A percentile compares a stretch with the other conserved stretches of the same genome.
phyloP scores from a whole-genome alignment of 2,329 filamentous ascomycete genomes.

The Trichophyton simii region DNA sequence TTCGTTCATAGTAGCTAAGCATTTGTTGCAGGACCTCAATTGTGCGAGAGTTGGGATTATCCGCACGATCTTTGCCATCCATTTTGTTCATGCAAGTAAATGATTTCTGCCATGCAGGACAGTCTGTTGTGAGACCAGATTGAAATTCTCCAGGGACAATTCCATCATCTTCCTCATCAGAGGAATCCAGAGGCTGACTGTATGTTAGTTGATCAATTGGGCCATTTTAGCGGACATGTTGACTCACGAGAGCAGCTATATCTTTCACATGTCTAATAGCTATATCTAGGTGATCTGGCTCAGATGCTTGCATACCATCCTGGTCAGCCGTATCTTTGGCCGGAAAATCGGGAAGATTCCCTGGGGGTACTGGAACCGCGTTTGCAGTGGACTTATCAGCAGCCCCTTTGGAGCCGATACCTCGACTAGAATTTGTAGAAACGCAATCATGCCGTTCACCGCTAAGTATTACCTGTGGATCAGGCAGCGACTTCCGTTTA shows the following conservation, averaged over 20 bases:
- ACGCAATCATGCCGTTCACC: neutral
- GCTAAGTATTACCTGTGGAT: neutral
- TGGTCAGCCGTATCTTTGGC: neutral
- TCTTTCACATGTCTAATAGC: slow-evolving; percentile 1
- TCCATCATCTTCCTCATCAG: slow-evolving; percentile 20
- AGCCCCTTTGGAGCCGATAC: neutral
- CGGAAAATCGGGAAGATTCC: neutral
- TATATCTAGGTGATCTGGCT: neutral
- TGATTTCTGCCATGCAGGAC: slow-evolving; percentile 26
- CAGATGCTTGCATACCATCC: neutral
- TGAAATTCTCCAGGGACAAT: neutral
- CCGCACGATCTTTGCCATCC: slow-evolving; percentile 29
- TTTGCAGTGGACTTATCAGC: neutral
- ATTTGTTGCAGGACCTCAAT: slow-evolving; percentile 69
- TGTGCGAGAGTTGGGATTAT: slow-evolving; percentile 61
- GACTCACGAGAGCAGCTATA: neutral
- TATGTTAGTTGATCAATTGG: neutral
- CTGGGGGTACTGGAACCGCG: neutral
- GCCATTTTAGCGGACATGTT: neutral
- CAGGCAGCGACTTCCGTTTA: slow-evolving; percentile 13
- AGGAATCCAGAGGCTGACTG: neutral
- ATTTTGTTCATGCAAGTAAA: slow-evolving; percentile 51
- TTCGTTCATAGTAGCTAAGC: slow-evolving; percentile 61
- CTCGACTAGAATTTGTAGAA: neutral
- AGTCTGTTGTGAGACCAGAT: neutral